Conservation (phyloP, 352 stramenopile species). For the Phytophthora sp. region DNA sequence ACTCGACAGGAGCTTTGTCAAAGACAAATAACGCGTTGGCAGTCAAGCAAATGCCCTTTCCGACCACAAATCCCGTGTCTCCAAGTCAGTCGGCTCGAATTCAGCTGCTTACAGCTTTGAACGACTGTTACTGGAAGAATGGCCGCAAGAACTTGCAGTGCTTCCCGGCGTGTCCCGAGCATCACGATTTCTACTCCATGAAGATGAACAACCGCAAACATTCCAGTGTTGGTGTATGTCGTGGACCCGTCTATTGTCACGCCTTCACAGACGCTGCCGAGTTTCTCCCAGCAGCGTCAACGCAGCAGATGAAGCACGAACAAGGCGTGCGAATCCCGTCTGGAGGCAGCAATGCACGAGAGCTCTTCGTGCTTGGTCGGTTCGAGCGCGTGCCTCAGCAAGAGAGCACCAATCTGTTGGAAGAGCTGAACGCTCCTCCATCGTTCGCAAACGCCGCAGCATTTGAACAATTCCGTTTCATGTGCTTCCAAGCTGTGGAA, state of each 20-base stretch:
- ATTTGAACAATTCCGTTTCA: conserved; percentile 82
- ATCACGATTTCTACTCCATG: conserved; percentile 91
- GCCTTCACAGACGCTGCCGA: conserved; percentile 49
- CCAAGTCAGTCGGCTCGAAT: conserved; percentile 37
- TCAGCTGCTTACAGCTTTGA: conserved; percentile 63
- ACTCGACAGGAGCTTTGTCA: conserved; percentile 1
- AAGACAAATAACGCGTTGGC: conserved; percentile 11
- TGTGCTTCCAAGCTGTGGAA: conserved; percentile 82
- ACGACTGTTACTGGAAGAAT: conserved; percentile 90
- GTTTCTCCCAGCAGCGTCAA: conserved; percentile 30
- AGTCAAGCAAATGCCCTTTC: conserved; percentile 10
- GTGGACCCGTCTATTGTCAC: conserved; percentile 80
- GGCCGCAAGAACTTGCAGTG: conserved; percentile 91
- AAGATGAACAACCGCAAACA: conserved; percentile 92
- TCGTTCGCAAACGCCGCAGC: conserved; percentile 47
- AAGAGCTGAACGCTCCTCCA: conserved; percentile 51
- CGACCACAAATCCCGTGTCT: conserved; percentile 4
- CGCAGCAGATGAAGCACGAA: conserved; percentile 73
- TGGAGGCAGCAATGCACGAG: conserved; percentile 48
- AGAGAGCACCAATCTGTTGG: conserved; percentile 55
- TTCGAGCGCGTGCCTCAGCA: conserved; percentile 83
- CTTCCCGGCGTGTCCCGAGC: conserved; percentile 86
- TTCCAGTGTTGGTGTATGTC: conserved; percentile 82
- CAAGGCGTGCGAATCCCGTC: conserved; percentile 43
- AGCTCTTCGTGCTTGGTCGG: conserved; percentile 77